Evolutionary conservation across 1,284 basidiomycete genomes (phyloP), one percentile per base, ranked within the genome.

Genomic region (Irpex sp.): DNA sequence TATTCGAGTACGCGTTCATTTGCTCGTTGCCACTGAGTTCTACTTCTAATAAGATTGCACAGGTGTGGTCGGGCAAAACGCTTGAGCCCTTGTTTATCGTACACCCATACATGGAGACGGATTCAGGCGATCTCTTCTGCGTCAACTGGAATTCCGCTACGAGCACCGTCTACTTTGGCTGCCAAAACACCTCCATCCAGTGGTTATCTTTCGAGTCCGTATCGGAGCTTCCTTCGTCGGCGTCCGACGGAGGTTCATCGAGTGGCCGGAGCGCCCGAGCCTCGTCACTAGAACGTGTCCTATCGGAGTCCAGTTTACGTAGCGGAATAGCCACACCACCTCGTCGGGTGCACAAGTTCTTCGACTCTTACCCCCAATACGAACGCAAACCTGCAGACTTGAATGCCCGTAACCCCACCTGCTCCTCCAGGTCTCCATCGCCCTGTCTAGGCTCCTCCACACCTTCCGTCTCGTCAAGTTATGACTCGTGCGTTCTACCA

Each of bases 121-220:
- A 83, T 45, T 87, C 94, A 2, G 96, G 96, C 45, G 96, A 98
- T 72, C 85, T 98, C 58, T 96, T 94, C 77, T 93, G 90, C 42
- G 79, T 98, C 2, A 84, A 85, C 0, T 98, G 93, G 91, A 88
- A 87, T 12, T 77, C 86, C 1, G 71, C 76, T 9, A 78, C 87
- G 8, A 84, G 88, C 64, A 91, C 88, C 0, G 78, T 97, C 47
- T 96, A 91, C 72, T 80, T 97, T 59, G 95, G 94, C 28, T 93
- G 93, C 69, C 93, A 97, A 74, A 91, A 94, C 71, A 94, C 93
- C 0, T 91, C 90, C 3, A 80, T 96, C 37, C 93, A 95, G 69
- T 95, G 91, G 91, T 85, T 88, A 71, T 78, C 83, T 67, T 91
- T 93, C 72, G 72, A 74, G 56, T 51, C 21, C 58, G 59, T 23